Base-by-base conservation (phyloP, 2,329 filamentous ascomycete genomes). In the Ampelomyces quisqualis region DNA sequence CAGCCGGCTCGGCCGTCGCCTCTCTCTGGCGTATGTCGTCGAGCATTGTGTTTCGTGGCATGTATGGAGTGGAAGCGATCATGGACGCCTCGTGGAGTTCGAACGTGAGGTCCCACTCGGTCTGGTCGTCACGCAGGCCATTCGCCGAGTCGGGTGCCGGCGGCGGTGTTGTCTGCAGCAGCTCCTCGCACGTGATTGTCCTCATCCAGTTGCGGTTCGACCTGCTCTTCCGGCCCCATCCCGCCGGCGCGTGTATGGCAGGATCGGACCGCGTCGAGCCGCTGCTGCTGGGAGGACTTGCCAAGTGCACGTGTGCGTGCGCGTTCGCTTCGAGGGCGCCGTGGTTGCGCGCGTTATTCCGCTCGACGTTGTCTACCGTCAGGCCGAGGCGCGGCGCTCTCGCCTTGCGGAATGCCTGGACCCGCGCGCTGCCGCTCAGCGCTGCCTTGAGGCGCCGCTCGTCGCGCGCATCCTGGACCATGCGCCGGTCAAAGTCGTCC, bases 201-300 rank as follows among this genome's bases (percentile, higher is more conserved):
- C 68, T 55, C 54, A 74, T 60, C 72, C 73, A 76, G 45, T 72
- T 63, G 17, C 62, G 61, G 31, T 56, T 64, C 7, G 62, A 53
- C 40, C 69, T 68, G 18, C 62, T 69, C 54, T 72, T 75, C 39
- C 71, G 58, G n/a, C 73, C 74, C 74, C 75, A 77, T 47, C 69
- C 60, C 27, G 65, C 55, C 24, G 74, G 75, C 42, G 70, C 58
- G 23, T 71, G 70, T 24, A 75, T 49, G 3, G 72, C 69, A 17
- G 72, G 72, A 40, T 74, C 71, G 19, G 67, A 70, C 19, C 49
- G 49, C 24, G 47, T 40, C 26, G 59, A 63, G 20, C 60, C 68
- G 34, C 54, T 66, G 54, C 70, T 70, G 53, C 67, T 67, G 33
- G 53, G 52, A 24, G 64, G 59, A 30, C 63, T 62, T 26, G 56